Evolutionary conservation across 495 filamentous ascomycete genomes (phyloP), one percentile per base, ranked within the genome.

Genomic region (Daldinia loculata): DNA sequence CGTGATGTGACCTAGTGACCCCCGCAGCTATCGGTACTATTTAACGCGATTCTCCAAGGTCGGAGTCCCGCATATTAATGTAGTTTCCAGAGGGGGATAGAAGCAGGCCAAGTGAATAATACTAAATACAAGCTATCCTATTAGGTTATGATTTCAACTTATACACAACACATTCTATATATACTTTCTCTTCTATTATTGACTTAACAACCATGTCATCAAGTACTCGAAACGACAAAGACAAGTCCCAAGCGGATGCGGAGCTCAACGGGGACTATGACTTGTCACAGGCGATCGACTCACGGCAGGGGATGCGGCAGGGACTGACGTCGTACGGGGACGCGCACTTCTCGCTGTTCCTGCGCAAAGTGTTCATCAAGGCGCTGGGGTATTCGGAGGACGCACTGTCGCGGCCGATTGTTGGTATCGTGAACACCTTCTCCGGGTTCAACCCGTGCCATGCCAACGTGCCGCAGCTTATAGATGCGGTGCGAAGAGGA

Each of bases 281-380:
- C 73, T 82, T 89, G 9, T 71, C 75, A 8, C 79, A 66, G 0
- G 82, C 85, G 9, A 80, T 89, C 43, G 74, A 80, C 43, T 75
- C 85, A 27, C 39, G 75, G 5, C 77, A 79, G 12, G 89, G 88
- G 4, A 80, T 91, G 27, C 83, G 87, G 17, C 86, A 87, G 63
- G 86, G 86, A 22, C 81, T 91, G 7, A 84, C 88, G 0, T 86
- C 87, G n/a, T 91, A 91, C 75, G 89, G 89, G 27, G 89, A 91
- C 66, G 81, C 88, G 0, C 89, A 90, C 74, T 91, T 91, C 79
- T 89, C 87, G 4, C 84, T 91, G 1, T 91, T 91, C 66, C 83
- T 91, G 22, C 84, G 89, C 17, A 91, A 91, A 72, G 88, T 87
- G 27, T 91, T 91, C 74, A 90, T 91, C 78, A 91, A 91, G 72